Conservation (phyloP, 2,329 filamentous ascomycete genomes). For the Colletotrichum paranaense region DNA sequence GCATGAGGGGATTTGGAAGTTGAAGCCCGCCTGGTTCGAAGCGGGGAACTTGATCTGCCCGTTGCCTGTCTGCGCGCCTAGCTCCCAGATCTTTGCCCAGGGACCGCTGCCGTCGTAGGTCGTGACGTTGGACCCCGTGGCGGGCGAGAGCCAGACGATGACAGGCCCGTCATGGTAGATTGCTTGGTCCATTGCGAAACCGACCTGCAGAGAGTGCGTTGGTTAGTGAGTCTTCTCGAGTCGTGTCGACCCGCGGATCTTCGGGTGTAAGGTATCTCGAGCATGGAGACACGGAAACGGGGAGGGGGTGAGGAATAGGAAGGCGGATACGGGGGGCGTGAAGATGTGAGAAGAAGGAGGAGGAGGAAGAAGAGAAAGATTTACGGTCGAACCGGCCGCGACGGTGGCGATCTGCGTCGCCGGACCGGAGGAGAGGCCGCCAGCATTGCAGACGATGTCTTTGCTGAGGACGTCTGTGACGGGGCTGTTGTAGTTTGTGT, state of each 20-base stretch:
- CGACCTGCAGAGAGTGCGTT: neutral
- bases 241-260: neutral
- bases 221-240: neutral
- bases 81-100: conserved; percentile 32
- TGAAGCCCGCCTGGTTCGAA: conserved; percentile 22
- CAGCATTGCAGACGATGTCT: conserved; percentile 59
- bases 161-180: conserved; percentile 33
- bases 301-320: neutral
- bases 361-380: neutral
- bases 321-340: neutral
- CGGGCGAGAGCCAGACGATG: conserved; percentile 30
- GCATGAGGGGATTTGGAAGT: conserved; percentile 33
- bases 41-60: conserved; percentile 34
- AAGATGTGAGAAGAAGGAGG: neutral
- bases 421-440: conserved; percentile 39
- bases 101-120: conserved; percentile 28
- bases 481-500: conserved; percentile 56
- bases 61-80: conserved; percentile 24
- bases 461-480: conserved; percentile 56
- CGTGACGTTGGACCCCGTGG: conserved; percentile 19
- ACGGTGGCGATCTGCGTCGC: conserved; percentile 27
- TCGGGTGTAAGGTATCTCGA: too few species aligned
- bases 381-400: conserved; percentile 27
- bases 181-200: conserved; percentile 27
- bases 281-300: neutral